These are phyloP conservation scores for Phlyctochytrium arcticum DNA, from an alignment of 192 early-diverging fungal genomes.

Conservation along the genomic window DNA sequence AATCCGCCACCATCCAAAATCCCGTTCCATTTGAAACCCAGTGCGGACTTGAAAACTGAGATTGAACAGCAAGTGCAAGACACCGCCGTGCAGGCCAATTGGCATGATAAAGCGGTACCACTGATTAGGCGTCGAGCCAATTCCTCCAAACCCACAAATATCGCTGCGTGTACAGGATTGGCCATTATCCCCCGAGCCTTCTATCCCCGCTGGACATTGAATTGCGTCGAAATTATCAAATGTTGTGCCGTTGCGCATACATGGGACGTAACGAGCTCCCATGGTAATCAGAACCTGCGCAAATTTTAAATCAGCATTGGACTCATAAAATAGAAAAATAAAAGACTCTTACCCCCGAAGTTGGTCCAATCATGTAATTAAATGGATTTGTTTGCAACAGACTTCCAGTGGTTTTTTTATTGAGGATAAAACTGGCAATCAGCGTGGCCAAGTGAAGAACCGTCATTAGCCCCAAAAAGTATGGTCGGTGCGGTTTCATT, in stretches of 20 bases:
- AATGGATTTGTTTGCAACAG: constrained; percentile 63
- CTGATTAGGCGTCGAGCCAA: constrained; percentile 58
- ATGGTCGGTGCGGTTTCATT: constrained; percentile 43
- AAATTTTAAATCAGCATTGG: background rate
- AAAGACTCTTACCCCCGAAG: constrained; percentile 31
- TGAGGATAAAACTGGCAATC: constrained; percentile 34
- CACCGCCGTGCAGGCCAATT: constrained; percentile 80
- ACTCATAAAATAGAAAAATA: background rate
- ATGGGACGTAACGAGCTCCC: constrained; percentile 76
- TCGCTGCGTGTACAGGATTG: constrained; percentile 50
- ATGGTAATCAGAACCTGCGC: constrained; percentile 56
- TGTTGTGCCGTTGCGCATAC: constrained; percentile 53
- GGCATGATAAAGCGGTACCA: constrained; percentile 76
- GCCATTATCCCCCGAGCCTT: constrained; percentile 7
- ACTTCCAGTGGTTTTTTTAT: constrained; percentile 53
- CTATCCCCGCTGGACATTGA: constrained; percentile 44
- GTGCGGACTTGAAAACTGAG: constrained; percentile 62
- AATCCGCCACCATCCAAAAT: constrained; percentile 72
- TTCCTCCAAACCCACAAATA: constrained; percentile 59
- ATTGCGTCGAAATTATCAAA: constrained; percentile 15
- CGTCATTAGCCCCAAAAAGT: constrained; percentile 43
- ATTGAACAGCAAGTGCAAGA: constrained; percentile 76
- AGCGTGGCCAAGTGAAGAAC: constrained; percentile 33
- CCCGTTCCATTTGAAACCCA: constrained; percentile 69
- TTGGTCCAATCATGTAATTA: constrained; percentile 82